Evolutionary conservation across 805 yeast species (phyloP).

Genomic region (Wickerhamiella azymoides): DNA sequence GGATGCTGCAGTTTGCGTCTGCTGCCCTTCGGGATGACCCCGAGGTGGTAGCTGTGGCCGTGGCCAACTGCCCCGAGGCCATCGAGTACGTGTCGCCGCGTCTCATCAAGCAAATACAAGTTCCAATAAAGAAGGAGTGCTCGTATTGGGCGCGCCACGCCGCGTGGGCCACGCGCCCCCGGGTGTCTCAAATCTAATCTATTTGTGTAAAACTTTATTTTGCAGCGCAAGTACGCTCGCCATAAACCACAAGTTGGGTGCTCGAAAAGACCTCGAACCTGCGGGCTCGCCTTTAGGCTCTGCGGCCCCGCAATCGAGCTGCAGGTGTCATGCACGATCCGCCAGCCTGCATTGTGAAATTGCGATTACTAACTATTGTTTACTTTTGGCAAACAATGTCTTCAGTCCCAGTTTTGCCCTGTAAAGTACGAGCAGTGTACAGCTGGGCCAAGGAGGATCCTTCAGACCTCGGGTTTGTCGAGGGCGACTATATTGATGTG

Average conservation of each 20-base stretch:
- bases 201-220: no score
- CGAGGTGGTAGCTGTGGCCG: slow-evolving; percentile 1
- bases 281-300: no score
- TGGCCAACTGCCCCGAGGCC: neutral
- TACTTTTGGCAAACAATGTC: slow-evolving; percentile 6
- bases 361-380: neutral
- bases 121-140: neutral
- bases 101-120: neutral
- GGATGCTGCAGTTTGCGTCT: slow-evolving; percentile 5
- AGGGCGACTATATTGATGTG: slow-evolving; percentile 85
- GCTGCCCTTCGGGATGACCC: neutral
- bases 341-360: no score
- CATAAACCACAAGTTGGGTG: no score
- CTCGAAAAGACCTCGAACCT: no score
- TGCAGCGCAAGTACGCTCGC: no score
- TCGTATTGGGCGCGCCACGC: neutral
- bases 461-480: slow-evolving; percentile 83
- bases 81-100: slow-evolving; percentile 4
- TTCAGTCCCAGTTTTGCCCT: slow-evolving; percentile 33
- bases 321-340: no score
- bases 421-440: slow-evolving; percentile 65
- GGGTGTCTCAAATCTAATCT: neutral
- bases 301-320: no score
- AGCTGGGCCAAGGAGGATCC: slow-evolving; percentile 92
- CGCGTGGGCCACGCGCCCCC: neutral